Conservation (phyloP, 179 eudicot genomes). For the Carnegiea gigantea region DNA sequence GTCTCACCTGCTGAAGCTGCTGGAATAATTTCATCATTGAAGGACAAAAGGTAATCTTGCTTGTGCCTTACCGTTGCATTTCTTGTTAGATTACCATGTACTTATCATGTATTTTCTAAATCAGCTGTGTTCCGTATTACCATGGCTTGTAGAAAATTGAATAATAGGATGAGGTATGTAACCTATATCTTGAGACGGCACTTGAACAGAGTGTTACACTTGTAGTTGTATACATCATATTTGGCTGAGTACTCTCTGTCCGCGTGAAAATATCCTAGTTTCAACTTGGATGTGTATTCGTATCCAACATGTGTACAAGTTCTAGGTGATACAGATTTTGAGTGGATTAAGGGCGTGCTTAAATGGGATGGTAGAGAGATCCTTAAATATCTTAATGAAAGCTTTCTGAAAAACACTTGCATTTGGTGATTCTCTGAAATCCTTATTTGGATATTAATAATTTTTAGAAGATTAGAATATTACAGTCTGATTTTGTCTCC, state of each 20-base stretch:
- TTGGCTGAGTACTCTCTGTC: not conserved
- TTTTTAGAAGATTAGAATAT: not conserved
- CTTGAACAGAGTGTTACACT: not conserved
- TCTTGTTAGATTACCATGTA: not conserved
- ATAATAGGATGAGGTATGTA: not conserved
- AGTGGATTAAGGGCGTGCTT: not conserved
- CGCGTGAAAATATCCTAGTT: not conserved
- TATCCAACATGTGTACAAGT: not conserved
- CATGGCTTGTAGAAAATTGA: no score
- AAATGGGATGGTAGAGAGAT: not conserved
- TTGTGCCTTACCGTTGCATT: not conserved
- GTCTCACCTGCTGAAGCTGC: constrained; percentile 87
- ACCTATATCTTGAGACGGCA: not conserved
- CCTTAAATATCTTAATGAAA: not conserved
- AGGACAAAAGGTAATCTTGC: constrained; percentile 60
- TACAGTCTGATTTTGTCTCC: not conserved
- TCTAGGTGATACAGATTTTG: not conserved
- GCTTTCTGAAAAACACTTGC: not conserved
- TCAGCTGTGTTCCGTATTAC: no score
- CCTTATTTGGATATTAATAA: not conserved
- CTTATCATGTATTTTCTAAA: not conserved
- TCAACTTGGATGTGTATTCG: not conserved
- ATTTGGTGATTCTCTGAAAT: not conserved
- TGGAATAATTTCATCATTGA: constrained; percentile 55
- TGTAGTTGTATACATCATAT: not conserved